Conservation (phyloP, 139 green algal genomes). For the Edaphochlamys debaryana region DNA sequence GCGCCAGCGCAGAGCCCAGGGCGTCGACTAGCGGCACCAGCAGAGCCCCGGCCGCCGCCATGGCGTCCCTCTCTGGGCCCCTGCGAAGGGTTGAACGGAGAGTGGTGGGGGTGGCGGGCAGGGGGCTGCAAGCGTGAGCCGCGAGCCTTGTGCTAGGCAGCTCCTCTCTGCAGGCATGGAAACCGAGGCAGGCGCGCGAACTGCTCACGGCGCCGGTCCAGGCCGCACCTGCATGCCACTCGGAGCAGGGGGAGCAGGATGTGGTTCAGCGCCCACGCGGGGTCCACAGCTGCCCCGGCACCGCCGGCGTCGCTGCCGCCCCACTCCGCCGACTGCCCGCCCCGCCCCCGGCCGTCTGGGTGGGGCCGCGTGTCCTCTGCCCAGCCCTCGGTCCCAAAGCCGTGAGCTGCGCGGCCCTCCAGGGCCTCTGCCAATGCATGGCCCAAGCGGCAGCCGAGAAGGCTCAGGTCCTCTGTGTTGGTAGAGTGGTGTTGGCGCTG, state of each 20-base stretch:
- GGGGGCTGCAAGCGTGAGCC: background rate
- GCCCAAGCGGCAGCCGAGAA: slow-evolving; percentile 11
- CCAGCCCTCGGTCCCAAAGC: background rate
- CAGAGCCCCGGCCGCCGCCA: slow-evolving; percentile 11
- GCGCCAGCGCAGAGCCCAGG: background rate
- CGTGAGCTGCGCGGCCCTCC: background rate
- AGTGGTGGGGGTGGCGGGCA: too few relatives aligned
- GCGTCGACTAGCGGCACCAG: slow-evolving; percentile 12
- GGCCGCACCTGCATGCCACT: slow-evolving; percentile 25
- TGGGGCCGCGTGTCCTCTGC: background rate
- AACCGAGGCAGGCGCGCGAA: background rate
- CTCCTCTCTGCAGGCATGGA: background rate
- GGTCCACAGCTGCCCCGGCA: background rate
- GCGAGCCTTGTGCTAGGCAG: background rate
- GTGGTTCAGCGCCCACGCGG: slow-evolving; percentile 18
- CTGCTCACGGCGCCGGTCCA: too few relatives aligned
- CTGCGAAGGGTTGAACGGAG: background rate
- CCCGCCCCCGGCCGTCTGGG: background rate
- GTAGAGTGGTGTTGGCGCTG: slow-evolving; percentile 31
- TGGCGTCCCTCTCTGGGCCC: slow-evolving; percentile 17
- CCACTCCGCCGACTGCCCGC: too few relatives aligned
- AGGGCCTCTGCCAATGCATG: background rate
- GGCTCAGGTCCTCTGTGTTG: slow-evolving; percentile 15
- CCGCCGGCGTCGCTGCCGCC: too few relatives aligned
- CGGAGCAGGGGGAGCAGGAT: slow-evolving; percentile 33